Evolutionary conservation across 192 early-diverging fungal genomes (phyloP), one percentile per base, ranked within the genome.

Genomic region (Entophlyctis luteolus): DNA sequence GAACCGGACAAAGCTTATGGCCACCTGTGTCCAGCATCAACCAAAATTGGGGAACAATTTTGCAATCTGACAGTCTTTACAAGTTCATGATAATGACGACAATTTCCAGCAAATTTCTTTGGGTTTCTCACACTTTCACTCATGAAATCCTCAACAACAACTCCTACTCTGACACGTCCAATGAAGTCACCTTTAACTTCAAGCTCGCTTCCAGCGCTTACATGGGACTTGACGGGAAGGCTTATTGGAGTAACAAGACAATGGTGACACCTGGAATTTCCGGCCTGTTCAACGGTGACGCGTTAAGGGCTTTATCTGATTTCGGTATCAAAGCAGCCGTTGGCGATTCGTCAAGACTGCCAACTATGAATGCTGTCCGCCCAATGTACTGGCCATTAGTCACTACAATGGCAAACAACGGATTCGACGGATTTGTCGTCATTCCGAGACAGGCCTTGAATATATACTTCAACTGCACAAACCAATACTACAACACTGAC

Each of bases 371-470:
- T 49, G 12, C 39, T 2, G 60, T 48, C 22, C 48, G 33, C 45
- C 69, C 70, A 18, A 78, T 46, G 20, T 65, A 45, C 38, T 74
- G 56, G 27, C 75, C 75, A 18, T 49, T 77, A 31, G 37, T 62
- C 34, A 75, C 79, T 45, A 79, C 78, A 2, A 42, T 36, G 10
- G 75, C 35, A 20, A 35, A 39, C 20, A 70, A 72, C 38, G 77
- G 77, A 33, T 82, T 81, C 48, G 75, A 70, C 28, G 79, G 79
- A 12, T 81, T 59, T 56, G 68, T 39, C 28, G 66, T 79, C 32
- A 75, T 79, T 23, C 78, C 78, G 12, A 67, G 78, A 20, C 72
- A 65, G 32, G 35, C 75, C 18, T 54, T 70, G 6, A 68, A 80
- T 32, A 72, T 79, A 37, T 79, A 81, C 65, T 79, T 75, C 74